Evolutionary conservation across 345 rosid genomes (phyloP).

Genomic region (Eucalyptus dawsonii): DNA sequence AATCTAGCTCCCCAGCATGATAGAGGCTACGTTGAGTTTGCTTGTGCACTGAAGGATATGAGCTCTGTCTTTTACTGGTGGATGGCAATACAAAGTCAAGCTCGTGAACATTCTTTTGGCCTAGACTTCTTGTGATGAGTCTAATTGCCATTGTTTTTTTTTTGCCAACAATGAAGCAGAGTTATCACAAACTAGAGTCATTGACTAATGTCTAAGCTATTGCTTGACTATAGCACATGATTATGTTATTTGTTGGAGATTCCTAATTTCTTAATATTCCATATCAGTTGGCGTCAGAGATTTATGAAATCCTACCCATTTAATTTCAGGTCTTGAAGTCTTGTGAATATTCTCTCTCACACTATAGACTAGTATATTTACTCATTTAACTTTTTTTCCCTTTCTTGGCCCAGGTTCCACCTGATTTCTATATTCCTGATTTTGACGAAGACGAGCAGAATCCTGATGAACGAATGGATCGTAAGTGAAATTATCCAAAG

Average conservation of each 20-base stretch:
- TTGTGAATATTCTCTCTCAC: neutral
- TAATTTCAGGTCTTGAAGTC: neutral
- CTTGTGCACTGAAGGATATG: neutral
- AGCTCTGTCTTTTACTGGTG: neutral
- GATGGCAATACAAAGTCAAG: neutral
- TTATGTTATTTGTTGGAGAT: neutral
- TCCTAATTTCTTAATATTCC: neutral
- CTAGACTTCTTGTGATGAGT: neutral
- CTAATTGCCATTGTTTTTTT: neutral
- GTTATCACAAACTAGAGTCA: neutral
- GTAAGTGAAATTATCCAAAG: constrained; percentile 31
- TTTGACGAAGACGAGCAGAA: constrained; percentile 86
- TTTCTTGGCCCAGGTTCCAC: constrained; percentile 61
- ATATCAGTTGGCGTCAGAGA: neutral
- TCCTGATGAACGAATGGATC: constrained; percentile 76
- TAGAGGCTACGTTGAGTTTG: neutral
- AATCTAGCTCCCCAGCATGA: neutral
- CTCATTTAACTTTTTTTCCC: neutral
- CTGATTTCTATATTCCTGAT: constrained; percentile 89
- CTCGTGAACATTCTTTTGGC: neutral
- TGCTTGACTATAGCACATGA: neutral
- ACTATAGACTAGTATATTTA: neutral
- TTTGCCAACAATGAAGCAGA: neutral
- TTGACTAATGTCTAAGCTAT: neutral
- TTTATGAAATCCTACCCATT: neutral